Base-by-base conservation (phyloP, 2,329 filamentous ascomycete species). In the Fusarium brevicatenulatum region DNA sequence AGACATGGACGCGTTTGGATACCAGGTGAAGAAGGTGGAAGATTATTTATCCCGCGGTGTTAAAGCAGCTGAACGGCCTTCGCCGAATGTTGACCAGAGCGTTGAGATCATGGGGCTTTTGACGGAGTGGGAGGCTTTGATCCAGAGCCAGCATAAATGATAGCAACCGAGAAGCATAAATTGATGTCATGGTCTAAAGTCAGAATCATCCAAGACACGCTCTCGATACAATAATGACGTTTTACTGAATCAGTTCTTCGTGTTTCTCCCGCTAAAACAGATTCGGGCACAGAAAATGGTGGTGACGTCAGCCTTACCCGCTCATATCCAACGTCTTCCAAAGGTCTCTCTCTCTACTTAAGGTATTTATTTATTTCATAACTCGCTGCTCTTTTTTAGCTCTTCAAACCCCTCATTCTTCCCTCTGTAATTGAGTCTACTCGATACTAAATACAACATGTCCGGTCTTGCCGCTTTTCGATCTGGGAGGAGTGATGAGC, bases 21-120 rank as follows among this genome's bases (percentile, higher is more conserved):
- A 66, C 7, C 52, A 67, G 13, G 62, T 67, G 6, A 66, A 52
- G 28, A 60, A 15, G 1, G 64, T 67, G 52, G 64, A 67, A 25
- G 52, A 66, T 9, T 67, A 40, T 30, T 21, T 67, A 23, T 40
- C 39, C 8, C 34, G 32, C n/a, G 64, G 44, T 1, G 28, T 52
- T 0, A 66, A 40, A 16, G 25, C 23, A 23, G 62, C 62, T 1
- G 23, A 67, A 25, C 63, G 64, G 13, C 64, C 62, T 3, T 67
- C 64, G 8, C 64, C 62, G 7, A 67, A 66, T 5, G 9, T 67
- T 11, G 28, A 59, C 23, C 64, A 67, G 52, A 67, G 64, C 8
- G 62, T 67, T 34, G 62, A 67, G 15, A 67, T 67, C 18, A 67
- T 67, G 64, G 34, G 34, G 2, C 10, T 67, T 4, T 40, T 67